Base-by-base conservation (phyloP, 2,329 filamentous ascomycete species). In the Aspergillus hortae region DNA sequence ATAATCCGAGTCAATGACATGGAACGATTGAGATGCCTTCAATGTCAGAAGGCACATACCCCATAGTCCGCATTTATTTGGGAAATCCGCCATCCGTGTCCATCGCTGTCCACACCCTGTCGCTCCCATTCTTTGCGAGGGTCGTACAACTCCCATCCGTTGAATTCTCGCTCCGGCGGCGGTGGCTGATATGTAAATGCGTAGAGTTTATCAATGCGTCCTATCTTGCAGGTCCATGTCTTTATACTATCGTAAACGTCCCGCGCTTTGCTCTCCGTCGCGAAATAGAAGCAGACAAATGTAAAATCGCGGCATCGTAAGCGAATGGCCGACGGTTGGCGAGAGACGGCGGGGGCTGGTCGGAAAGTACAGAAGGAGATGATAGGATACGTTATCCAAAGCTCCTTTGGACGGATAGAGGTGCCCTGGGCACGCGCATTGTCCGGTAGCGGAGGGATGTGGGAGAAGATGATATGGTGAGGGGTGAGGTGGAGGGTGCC, bases 351-450 rank as follows among this genome's bases (percentile, higher is more conserved):
- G 15, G 88, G 86, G 44, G 86, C 85, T 25, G 90, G 88, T 54
- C 90, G 84, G 59, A 92, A 84, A 21, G 82, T 84, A 73, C 92
- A 96, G 64, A 86, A 83, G 38, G 83, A 83, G 64, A 99, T 90
- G 73, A 97, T 92, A 21, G 92, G 92, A 71, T 92, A 99, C 14
- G 94, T 92, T 50, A 97, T 90, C 89, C 92, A 99, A 67, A 89
- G 83, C 72, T 96, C 89, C 67, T 85, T 80, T 19, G 81, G 76
- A 58, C 75, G 77, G 51, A 69, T 67, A n/a, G 61, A 53, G n/a
- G 65, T 56, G 19, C 73, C 72, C 46, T 77, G 70, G 43, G 71
- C 66, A 54, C 71, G 64, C 44, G 70, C 67, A 55, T 67, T 63
- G 55, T 71, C 67, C 35, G 72, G 66, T 52, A 56, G 50, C 59